Evolutionary conservation across 441 rosid species (phyloP).

Genomic region (Macaranga tanarius): DNA sequence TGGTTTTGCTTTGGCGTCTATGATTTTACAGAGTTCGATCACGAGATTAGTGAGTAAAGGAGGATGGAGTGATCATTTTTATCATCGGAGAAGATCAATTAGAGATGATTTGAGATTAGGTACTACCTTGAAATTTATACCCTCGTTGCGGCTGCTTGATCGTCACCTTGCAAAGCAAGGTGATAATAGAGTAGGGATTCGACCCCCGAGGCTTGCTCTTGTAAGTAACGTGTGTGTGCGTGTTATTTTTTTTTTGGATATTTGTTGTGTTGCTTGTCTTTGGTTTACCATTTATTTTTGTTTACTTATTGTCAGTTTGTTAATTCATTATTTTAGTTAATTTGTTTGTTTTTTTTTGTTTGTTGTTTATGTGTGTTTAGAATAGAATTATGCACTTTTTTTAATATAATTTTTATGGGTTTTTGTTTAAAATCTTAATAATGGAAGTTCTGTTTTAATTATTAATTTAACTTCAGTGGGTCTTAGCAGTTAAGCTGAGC

Average conservation of each 20-base stretch:
- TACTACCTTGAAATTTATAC: conserved; percentile 62
- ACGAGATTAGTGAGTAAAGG: conserved; percentile 57
- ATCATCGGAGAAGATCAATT: conserved; percentile 22
- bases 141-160: conserved; percentile 50
- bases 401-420: no score
- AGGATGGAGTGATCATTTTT: conserved; percentile 42
- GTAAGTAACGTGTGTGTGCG: conserved; percentile 45
- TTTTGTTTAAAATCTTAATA: no score
- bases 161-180: conserved; percentile 34
- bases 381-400: background rate
- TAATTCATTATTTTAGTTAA: no score
- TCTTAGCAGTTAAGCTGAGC: no score
- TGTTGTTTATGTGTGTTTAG: background rate
- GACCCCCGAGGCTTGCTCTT: conserved; percentile 79
- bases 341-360: background rate
- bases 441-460: no score
- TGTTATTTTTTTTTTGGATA: no score
- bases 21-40: conserved; percentile 82
- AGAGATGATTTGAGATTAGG: conserved; percentile 57
- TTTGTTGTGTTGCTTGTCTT: no score
- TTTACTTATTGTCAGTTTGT: background rate
- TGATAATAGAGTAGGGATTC: conserved; percentile 61
- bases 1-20: conserved; percentile 70
- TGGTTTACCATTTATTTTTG: no score
- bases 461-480: no score